Conservation (phyloP, 2,329 filamentous ascomycete species). For the Xylariales sp. region DNA sequence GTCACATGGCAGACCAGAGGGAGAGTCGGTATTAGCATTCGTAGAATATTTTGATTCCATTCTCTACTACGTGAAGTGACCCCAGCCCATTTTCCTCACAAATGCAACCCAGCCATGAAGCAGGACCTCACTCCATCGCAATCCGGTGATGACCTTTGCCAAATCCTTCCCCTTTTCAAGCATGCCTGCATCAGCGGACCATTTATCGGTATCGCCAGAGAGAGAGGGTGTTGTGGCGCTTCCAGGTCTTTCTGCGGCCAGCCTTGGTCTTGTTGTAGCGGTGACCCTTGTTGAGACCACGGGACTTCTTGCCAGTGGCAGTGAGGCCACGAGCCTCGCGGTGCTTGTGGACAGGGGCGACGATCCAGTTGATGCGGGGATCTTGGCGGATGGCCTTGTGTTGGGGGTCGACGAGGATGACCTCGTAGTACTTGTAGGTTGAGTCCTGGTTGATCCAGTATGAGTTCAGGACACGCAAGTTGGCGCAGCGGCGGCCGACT, state of each 20-base stretch:
- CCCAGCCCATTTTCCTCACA: conserved; percentile 28
- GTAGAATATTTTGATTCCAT: conserved; percentile 24
- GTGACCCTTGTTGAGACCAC: conserved; percentile 99
- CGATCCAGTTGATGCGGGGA: conserved; percentile 99
- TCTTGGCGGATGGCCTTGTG: conserved; percentile 99
- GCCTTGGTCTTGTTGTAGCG: conserved; percentile 97
- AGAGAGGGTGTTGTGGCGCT: conserved; percentile 98
- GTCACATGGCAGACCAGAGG: too few relatives aligned
- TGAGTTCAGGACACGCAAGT: conserved; percentile 98
- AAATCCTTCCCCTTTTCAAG: conserved; percentile 17
- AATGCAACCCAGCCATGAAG: conserved; percentile 25
- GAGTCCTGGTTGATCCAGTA: conserved; percentile 99
- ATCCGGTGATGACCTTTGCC: conserved; percentile 21
- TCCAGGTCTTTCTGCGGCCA: conserved; percentile 99
- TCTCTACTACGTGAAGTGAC: conserved; percentile 28
- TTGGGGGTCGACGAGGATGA: conserved; percentile 99
- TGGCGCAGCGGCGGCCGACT: conserved; percentile 98
- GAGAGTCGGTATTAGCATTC: too few relatives aligned
- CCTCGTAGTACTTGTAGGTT: conserved; percentile 99
- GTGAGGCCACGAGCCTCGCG: conserved; percentile 97
- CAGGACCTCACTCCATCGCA: conserved; percentile 25
- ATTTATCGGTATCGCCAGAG: conserved; percentile 95
- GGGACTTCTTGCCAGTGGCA: conserved; percentile 98
- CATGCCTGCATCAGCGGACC: conserved; percentile 12
- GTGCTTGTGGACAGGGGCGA: conserved; percentile 99